Evolutionary conservation across 2,329 filamentous ascomycete genomes (phyloP).

Genomic region (Venturia pyrina): DNA sequence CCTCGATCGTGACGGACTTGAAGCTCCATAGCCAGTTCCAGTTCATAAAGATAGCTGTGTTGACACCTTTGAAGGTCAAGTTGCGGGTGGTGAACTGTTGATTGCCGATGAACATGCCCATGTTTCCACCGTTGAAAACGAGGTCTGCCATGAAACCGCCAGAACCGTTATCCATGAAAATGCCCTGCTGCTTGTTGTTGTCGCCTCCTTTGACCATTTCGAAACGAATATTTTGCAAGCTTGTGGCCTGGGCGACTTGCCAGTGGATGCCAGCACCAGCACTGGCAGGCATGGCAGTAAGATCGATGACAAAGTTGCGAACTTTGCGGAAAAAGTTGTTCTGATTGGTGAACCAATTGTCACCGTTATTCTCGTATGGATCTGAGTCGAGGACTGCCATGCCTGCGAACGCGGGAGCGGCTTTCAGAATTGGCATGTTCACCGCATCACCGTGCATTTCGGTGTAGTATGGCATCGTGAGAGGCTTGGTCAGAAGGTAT

Average conservation of each 20-base stretch:
- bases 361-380: constrained; percentile 58
- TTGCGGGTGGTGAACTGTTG: constrained; percentile 52
- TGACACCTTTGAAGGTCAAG: constrained; percentile 39
- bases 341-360: constrained; percentile 43
- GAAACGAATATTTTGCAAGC: constrained; percentile 53
- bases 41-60: constrained; percentile 43
- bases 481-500: constrained; percentile 69
- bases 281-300: constrained; percentile 25
- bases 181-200: constrained; percentile 43
- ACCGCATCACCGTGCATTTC: constrained; percentile 78
- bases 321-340: constrained; percentile 48
- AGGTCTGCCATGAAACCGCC: constrained; percentile 52
- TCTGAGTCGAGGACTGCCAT: constrained; percentile 86
- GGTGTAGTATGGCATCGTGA: constrained; percentile 85
- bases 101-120: constrained; percentile 51
- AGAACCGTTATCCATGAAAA: constrained; percentile 51
- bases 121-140: constrained; percentile 49
- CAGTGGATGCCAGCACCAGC: constrained; percentile 48
- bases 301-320: constrained; percentile 44
- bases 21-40: constrained; percentile 46
- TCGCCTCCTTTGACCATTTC: constrained; percentile 39
- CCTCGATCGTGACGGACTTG: constrained; percentile 35
- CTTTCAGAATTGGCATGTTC: constrained; percentile 63
- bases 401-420: constrained; percentile 53
- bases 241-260: constrained; percentile 57